Evolutionary conservation across 768 basidiomycete species (phyloP).

Genomic region (Tricholoma saponaceum): DNA sequence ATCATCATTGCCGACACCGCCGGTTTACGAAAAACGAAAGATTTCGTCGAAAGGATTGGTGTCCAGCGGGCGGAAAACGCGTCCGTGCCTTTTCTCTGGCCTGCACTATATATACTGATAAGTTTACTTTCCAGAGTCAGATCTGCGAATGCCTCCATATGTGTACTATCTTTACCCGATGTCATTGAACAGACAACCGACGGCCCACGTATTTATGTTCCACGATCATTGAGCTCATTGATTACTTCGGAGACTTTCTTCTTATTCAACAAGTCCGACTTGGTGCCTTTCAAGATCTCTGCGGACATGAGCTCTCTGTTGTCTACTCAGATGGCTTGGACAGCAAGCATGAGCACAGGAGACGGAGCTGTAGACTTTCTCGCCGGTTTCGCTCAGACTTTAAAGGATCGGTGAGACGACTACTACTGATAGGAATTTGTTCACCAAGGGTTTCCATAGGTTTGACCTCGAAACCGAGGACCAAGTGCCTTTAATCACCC

Average conservation of each 20-base stretch:
- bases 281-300: slow-evolving; percentile 22
- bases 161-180: slow-evolving; percentile 71
- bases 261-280: slow-evolving; percentile 78
- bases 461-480: slow-evolving; percentile 21
- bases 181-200: slow-evolving; percentile 17
- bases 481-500: slow-evolving; percentile 66
- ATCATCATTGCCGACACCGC: slow-evolving; percentile 84
- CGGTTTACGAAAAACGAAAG: slow-evolving; percentile 65
- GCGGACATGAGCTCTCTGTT: background rate
- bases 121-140: slow-evolving; percentile 43
- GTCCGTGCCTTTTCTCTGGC: slow-evolving; percentile 37
- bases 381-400: slow-evolving; percentile 45
- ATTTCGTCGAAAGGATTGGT: slow-evolving; percentile 78
- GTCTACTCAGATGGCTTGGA: slow-evolving; percentile 41
- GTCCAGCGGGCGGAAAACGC: slow-evolving; percentile 65
- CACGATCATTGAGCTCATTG: slow-evolving; percentile 44
- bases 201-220: slow-evolving; percentile 25
- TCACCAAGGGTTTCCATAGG: slow-evolving; percentile 10
- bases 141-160: slow-evolving; percentile 69
- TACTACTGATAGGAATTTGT: background rate
- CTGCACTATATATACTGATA: background rate
- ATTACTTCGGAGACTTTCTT: slow-evolving; percentile 58
- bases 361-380: slow-evolving; percentile 59
- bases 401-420: slow-evolving; percentile 45
- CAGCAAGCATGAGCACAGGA: slow-evolving; percentile 55